Percentiles rank a stretch among this genome's conserved stretches.
phyloP scores from a whole-genome alignment of 306 rosid genomes.

The Cicer judaicum region DNA sequence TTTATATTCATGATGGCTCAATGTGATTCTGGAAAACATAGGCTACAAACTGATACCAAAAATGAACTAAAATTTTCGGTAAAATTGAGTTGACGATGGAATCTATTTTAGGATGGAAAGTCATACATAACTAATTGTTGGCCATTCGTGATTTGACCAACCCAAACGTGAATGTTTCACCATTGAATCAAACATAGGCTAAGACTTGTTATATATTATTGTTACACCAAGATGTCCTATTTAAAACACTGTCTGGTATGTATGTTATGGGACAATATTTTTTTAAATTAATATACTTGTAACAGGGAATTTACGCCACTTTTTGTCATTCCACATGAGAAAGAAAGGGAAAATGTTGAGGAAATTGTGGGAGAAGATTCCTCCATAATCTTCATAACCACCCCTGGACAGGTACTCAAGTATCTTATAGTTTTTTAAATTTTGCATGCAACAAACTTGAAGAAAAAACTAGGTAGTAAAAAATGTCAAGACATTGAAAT shows the following conservation, averaged over 20 bases:
- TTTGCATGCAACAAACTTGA: constrained; percentile 16
- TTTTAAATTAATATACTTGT: constrained; percentile 2
- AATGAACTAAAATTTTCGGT: too few species aligned
- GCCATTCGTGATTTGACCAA: too few species aligned
- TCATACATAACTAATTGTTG: too few species aligned
- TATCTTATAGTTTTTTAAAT: background rate
- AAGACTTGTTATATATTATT: background rate
- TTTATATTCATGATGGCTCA: too few species aligned
- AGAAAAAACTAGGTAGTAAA: background rate
- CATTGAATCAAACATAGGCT: too few species aligned
- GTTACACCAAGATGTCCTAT: constrained; percentile 9
- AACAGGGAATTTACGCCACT: constrained; percentile 76
- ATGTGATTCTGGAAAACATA: too few species aligned
- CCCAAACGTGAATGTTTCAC: too few species aligned
- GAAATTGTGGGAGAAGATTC: constrained; percentile 67
- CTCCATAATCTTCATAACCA: constrained; percentile 79
- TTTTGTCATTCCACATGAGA: constrained; percentile 95
- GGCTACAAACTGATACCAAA: too few species aligned
- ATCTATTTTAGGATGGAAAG: too few species aligned
- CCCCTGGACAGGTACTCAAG: constrained; percentile 85
- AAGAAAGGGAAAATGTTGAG: constrained; percentile 81
- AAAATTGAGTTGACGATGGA: too few species aligned
- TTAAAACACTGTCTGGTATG: constrained; percentile 13
- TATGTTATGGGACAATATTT: constrained; percentile 23
- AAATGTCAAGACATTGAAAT: constrained; percentile 11